phyloP scores from a whole-genome alignment of 2,329 filamentous ascomycete genomes.

The Ophiocordyceps camponoti-saundersi region DNA sequence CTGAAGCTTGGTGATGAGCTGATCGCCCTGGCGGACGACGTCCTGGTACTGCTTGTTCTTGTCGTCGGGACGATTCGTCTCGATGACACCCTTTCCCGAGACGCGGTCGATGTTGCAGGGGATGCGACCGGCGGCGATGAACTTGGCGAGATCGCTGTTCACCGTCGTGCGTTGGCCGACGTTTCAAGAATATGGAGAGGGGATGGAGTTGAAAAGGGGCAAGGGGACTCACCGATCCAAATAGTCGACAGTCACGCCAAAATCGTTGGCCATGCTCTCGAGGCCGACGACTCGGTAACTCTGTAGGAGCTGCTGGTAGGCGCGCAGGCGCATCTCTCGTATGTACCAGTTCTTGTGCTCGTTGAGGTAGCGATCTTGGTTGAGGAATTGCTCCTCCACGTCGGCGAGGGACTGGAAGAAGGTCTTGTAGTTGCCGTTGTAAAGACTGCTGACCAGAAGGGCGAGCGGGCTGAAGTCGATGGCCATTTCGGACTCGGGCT shows the following conservation, averaged over 20 bases:
- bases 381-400: constrained; percentile 88
- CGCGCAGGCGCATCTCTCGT: constrained; percentile 90
- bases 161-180: not conserved
- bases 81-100: constrained; percentile 88
- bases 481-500: constrained; percentile 62
- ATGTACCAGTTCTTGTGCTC: constrained; percentile 98
- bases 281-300: constrained; percentile 95
- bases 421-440: constrained; percentile 81
- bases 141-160: constrained; percentile 75
- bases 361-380: constrained; percentile 82
- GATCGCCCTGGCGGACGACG: constrained; percentile 92
- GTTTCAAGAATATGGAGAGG: not conserved
- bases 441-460: constrained; percentile 77
- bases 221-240: constrained; percentile 61
- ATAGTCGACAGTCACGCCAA: constrained; percentile 93
- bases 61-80: constrained; percentile 93
- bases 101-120: constrained; percentile 96
- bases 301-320: constrained; percentile 92
- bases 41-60: constrained; percentile 99
- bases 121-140: constrained; percentile 88
- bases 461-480: constrained; percentile 83
- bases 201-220: not conserved
- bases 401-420: constrained; percentile 83
- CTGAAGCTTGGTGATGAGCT: constrained; percentile 95
- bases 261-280: constrained; percentile 91